These are phyloP conservation scores for Mytilinidion resinicola DNA, from an alignment of 495 filamentous ascomycete genomes.

Conservation along the genomic window DNA sequence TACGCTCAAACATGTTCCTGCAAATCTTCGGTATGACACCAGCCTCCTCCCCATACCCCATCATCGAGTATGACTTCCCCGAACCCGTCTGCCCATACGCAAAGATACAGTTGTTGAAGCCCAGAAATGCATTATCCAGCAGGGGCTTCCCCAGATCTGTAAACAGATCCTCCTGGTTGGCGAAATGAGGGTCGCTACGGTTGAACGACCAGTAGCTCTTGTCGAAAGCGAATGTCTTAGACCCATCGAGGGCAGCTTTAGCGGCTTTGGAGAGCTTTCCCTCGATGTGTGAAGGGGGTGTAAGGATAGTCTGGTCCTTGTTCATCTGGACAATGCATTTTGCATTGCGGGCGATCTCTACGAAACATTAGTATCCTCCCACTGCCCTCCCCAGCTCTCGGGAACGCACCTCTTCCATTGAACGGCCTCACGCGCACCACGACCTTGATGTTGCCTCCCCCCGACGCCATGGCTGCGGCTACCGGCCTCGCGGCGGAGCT, in stretches of 20 bases:
- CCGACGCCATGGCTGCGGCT: conserved; percentile 54
- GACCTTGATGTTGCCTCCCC: conserved; percentile 98
- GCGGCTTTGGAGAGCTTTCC: conserved; percentile 43
- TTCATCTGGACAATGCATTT: conserved; percentile 99
- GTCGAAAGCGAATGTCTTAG: conserved; percentile 92
- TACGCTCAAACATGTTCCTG: conserved; percentile 91
- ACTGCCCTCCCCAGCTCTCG: not conserved
- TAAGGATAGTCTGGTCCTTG: conserved; percentile 80
- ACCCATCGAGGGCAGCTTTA: conserved; percentile 64
- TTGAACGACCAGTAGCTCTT: conserved; percentile 98
- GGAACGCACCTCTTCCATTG: conserved; percentile 74
- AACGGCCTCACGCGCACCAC: conserved; percentile 93
- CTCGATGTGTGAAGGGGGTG: conserved; percentile 61
- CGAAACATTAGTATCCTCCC: conserved; percentile 15
- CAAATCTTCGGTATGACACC: conserved; percentile 99
- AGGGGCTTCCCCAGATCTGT: conserved; percentile 82
- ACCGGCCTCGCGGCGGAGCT: not conserved
- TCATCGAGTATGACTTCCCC: conserved; percentile 99
- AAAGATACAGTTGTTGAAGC: conserved; percentile 99
- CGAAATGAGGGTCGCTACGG: conserved; percentile 71
- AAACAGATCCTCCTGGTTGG: conserved; percentile 84
- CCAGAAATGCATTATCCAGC: conserved; percentile 96
- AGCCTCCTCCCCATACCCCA: conserved; percentile 94
- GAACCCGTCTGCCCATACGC: conserved; percentile 98
- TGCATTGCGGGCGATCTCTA: conserved; percentile 83